phyloP scores from a whole-genome alignment of 2,329 filamentous ascomycete species.

The Penicillium sp. region DNA sequence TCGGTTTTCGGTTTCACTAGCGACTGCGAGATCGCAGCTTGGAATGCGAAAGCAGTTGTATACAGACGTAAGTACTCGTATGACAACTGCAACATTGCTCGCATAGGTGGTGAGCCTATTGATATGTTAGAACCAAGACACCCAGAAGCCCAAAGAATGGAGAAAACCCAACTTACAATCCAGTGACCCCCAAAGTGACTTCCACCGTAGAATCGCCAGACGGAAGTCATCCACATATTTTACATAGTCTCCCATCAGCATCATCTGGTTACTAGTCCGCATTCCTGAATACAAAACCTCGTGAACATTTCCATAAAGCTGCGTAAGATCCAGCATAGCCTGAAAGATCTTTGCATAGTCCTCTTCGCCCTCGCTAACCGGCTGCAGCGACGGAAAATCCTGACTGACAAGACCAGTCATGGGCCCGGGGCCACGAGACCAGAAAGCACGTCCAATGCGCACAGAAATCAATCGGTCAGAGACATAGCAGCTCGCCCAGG shows the following conservation, averaged over 20 bases:
- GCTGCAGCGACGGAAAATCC: constrained; percentile 67
- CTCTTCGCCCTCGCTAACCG: constrained; percentile 59
- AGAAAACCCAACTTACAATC: constrained; percentile 51
- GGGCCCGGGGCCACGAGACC: constrained; percentile 69
- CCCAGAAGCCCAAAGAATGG: not conserved
- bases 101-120: constrained; percentile 63
- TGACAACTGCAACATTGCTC: constrained; percentile 66
- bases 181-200: constrained; percentile 66
- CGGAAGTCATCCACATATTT: constrained; percentile 75
- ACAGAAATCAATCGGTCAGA: constrained; percentile 69
- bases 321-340: constrained; percentile 68
- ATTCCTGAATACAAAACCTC: constrained; percentile 72
- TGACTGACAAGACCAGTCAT: constrained; percentile 63
- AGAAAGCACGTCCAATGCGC: constrained; percentile 69
- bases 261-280: constrained; percentile 67
- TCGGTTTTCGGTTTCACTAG: constrained; percentile 43
- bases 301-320: constrained; percentile 72
- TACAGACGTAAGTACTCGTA: constrained; percentile 73
- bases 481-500: constrained; percentile 69
- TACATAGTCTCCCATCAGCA: constrained; percentile 70
- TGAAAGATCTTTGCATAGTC: constrained; percentile 69
- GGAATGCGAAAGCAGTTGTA: constrained; percentile 73
- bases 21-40: constrained; percentile 63
- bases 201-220: constrained; percentile 67
- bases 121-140: constrained; percentile 12